Percentiles rank a stretch among this genome's conserved stretches.
These are phyloP conservation scores for Elongisporangium undulatum DNA, from an alignment of 352 stramenopile genomes.

Conservation along the genomic window DNA sequence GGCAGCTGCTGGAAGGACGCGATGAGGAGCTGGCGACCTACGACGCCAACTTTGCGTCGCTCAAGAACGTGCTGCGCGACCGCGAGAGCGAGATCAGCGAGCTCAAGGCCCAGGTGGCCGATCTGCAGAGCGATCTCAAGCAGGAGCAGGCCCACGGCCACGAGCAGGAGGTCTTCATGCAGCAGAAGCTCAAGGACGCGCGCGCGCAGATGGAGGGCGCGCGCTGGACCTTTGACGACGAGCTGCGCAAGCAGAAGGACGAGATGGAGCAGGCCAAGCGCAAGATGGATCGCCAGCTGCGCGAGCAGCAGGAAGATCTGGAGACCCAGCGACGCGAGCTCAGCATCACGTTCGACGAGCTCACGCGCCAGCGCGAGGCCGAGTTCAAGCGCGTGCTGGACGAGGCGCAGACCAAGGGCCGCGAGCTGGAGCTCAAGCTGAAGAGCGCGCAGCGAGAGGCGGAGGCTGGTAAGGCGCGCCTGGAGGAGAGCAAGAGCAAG, in stretches of 20 bases:
- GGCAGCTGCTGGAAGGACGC: constrained; percentile 74
- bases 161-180: constrained; percentile 48
- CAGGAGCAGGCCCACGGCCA: constrained; percentile 26
- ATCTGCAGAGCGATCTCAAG: constrained; percentile 51
- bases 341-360: constrained; percentile 73
- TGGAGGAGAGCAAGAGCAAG: constrained; percentile 57
- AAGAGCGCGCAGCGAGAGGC: constrained; percentile 39
- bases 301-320: constrained; percentile 78
- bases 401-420: constrained; percentile 29
- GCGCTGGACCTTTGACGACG: constrained; percentile 76
- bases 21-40: constrained; percentile 88
- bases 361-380: constrained; percentile 54
- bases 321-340: constrained; percentile 70
- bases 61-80: constrained; percentile 77
- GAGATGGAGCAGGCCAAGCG: constrained; percentile 50
- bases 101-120: constrained; percentile 44
- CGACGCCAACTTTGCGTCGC: constrained; percentile 75
- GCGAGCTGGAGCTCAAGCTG: constrained; percentile 61
- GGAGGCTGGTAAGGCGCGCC: constrained; percentile 33
- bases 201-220: constrained; percentile 63
- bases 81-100: constrained; percentile 69
- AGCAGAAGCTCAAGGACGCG: constrained; percentile 78
- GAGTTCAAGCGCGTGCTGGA: constrained; percentile 53
- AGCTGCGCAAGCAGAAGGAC: constrained; percentile 55
- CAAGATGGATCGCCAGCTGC: constrained; percentile 43